A percentile compares a stretch with the other conserved stretches of the same genome.
Evolutionary conservation across 208 protist species (phyloP).

Genomic region (Strigomonas culicis): DNA sequence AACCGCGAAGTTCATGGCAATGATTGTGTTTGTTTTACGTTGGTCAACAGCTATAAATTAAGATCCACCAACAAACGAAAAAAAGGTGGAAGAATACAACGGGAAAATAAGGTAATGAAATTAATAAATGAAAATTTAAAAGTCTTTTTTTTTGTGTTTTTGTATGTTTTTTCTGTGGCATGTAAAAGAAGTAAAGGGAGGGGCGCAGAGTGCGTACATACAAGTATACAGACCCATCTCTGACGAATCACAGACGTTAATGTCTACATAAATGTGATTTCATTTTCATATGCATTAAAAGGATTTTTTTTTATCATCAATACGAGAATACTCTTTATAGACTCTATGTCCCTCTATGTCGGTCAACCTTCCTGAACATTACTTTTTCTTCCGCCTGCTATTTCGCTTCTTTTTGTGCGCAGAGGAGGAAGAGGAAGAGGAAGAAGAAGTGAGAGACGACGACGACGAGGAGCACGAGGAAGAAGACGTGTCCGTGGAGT

Average conservation of each 20-base stretch:
- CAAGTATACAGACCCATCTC: no score
- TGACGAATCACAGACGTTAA: not conserved
- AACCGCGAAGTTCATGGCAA: conserved; percentile 28
- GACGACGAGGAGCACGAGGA: conserved; percentile 17
- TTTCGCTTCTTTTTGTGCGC: not conserved
- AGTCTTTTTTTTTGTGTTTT: conserved; percentile 1
- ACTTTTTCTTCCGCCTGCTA: not conserved
- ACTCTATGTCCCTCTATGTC: conserved; percentile 8
- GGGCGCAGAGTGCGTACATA: no score
- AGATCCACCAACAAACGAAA: not conserved
- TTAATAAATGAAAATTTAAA: not conserved
- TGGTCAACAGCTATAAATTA: conserved; percentile 1
- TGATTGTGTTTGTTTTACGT: conserved; percentile 1
- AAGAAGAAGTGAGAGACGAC: not conserved
- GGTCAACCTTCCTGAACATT: not conserved
- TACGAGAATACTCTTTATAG: not conserved
- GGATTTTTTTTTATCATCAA: not conserved
- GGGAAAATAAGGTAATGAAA: not conserved
- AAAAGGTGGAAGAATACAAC: conserved; percentile 4
- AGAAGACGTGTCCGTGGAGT: conserved; percentile 16
- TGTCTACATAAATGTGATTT: not conserved
- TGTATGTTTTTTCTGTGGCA: conserved; percentile 6
- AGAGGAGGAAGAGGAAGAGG: not conserved
- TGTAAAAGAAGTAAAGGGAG: not conserved
- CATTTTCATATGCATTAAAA: not conserved